phyloP scores from a whole-genome alignment of 78 protist species.

The Dictyostelium brefeldianum region DNA sequence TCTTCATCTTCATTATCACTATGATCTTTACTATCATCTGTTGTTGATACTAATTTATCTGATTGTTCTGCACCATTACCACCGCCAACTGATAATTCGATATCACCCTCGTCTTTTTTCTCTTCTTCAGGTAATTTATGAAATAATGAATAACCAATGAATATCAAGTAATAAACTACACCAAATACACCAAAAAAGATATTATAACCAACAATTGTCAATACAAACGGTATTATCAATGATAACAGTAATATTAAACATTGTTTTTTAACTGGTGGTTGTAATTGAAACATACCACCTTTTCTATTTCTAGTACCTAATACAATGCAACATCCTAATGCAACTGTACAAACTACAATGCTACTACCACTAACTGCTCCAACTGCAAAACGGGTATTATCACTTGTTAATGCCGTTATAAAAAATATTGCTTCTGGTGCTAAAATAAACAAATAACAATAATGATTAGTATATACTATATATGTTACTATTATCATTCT shows the following conservation, averaged over 20 bases:
- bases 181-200: conserved; percentile 70
- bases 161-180: conserved; percentile 43
- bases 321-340: conserved; percentile 80
- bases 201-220: conserved; percentile 63
- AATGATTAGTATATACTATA: not conserved
- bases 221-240: conserved; percentile 12
- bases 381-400: conserved; percentile 84
- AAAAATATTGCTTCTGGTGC: conserved; percentile 88
- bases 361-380: conserved; percentile 89
- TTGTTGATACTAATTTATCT: too few relatives aligned
- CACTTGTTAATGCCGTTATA: conserved; percentile 81
- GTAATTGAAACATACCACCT: conserved; percentile 53
- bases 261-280: conserved; percentile 85
- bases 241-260: conserved; percentile 75
- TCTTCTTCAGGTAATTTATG: conserved; percentile 70
- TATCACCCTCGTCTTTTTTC: conserved; percentile 68
- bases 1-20: conserved; percentile 52
- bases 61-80: conserved; percentile 16
- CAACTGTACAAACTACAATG: conserved; percentile 88
- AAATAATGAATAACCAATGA: conserved; percentile 66
- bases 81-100: not conserved
- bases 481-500: too few relatives aligned
- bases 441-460: not conserved
- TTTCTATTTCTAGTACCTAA: conserved; percentile 76
- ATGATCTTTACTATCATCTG: not conserved